Evolutionary conservation across 2,329 filamentous ascomycete genomes (phyloP).

Genomic region (Fusarium sp.): DNA sequence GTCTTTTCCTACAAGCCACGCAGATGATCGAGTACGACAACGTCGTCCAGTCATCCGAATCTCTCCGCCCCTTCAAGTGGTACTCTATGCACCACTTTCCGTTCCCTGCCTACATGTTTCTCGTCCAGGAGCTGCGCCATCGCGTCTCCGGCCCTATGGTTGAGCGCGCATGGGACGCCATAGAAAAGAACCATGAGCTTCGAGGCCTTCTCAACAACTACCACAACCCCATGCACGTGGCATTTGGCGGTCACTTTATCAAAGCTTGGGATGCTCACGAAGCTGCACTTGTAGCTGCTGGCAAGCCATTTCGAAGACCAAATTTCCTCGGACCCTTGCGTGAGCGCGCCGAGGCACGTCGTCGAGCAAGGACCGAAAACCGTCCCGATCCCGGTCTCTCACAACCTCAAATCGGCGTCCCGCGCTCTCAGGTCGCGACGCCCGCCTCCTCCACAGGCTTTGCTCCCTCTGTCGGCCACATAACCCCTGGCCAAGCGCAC

Average conservation of each 20-base stretch:
- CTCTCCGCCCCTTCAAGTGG: constrained; percentile 69
- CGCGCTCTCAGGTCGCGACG: constrained; percentile 39
- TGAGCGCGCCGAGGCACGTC: constrained; percentile 59
- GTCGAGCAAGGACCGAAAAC: constrained; percentile 52
- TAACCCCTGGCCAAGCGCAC: constrained; percentile 16
- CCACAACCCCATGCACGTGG: constrained; percentile 70
- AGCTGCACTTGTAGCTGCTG: constrained; percentile 61
- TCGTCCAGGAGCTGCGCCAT: constrained; percentile 68
- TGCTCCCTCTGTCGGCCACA: constrained; percentile 50
- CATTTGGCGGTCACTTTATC: constrained; percentile 71
- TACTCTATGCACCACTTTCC: constrained; percentile 73
- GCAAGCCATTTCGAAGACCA: constrained; percentile 60
- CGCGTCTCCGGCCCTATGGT: constrained; percentile 69
- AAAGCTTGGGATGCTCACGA: constrained; percentile 75
- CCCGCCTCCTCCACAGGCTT: constrained; percentile 53
- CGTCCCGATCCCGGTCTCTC: constrained; percentile 42
- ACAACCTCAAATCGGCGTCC: constrained; percentile 47
- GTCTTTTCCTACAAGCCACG: constrained; percentile 68
- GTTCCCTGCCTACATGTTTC: constrained; percentile 73
- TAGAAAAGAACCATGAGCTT: constrained; percentile 68
- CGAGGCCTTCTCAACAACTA: constrained; percentile 65
- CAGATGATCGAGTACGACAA: constrained; percentile 74
- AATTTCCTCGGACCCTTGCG: constrained; percentile 64
- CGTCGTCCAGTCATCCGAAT: constrained; percentile 66
- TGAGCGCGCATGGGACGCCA: constrained; percentile 71